A percentile compares a stretch with the other conserved stretches of the same genome.
phyloP scores from a whole-genome alignment of 2,329 filamentous ascomycete species.

The Fusarium compactum region DNA sequence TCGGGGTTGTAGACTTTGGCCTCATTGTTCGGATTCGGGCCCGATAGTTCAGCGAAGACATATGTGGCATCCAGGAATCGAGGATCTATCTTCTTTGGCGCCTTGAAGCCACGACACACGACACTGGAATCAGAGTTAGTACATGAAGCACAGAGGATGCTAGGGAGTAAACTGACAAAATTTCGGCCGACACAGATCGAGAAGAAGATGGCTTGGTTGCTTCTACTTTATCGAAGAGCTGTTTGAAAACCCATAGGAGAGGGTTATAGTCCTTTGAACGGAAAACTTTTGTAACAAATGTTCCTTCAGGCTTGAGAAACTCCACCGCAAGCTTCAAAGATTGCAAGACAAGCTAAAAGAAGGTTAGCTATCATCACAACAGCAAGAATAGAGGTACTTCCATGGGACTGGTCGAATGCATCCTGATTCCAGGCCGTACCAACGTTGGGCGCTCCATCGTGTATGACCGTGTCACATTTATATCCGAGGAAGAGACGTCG shows the following conservation, averaged over 20 bases:
- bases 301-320: conserved; percentile 88
- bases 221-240: conserved; percentile 94
- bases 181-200: conserved; percentile 93
- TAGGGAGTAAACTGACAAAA: conserved; percentile 65
- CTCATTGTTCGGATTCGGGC: conserved; percentile 91
- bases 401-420: conserved; percentile 82
- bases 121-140: conserved; percentile 59
- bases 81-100: conserved; percentile 91
- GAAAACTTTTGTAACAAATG: conserved; percentile 98
- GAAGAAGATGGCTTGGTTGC: conserved; percentile 92
- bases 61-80: conserved; percentile 89
- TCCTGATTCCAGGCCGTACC: conserved; percentile 99
- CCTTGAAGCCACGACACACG: conserved; percentile 94
- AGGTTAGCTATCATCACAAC: not conserved
- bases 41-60: conserved; percentile 92
- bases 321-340: conserved; percentile 94
- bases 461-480: conserved; percentile 95
- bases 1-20: conserved; percentile 99
- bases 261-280: conserved; percentile 97
- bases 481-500: conserved; percentile 91
- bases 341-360: conserved; percentile 73
- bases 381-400: conserved; percentile 58
- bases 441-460: conserved; percentile 97
- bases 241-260: conserved; percentile 96
- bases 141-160: too few species aligned